Evolutionary conservation across 148 eudicot species (phyloP), one percentile per base, ranked within the genome.

Genomic region (Rhododendron williamsianum): DNA sequence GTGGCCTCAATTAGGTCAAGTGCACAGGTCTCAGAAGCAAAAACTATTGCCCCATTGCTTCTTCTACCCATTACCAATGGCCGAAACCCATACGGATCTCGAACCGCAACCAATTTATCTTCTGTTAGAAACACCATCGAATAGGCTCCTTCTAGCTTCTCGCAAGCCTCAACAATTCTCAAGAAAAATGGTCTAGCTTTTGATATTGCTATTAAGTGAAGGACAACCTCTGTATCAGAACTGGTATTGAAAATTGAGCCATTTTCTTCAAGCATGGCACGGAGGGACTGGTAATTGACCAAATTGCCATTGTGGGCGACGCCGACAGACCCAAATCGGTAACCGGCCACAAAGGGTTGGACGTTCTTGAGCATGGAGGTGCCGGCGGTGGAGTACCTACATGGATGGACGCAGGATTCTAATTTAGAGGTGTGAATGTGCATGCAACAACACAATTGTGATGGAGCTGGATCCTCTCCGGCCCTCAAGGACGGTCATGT

Each of bases 1-100:
- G 92, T 87, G 13, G 98, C 98, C 84, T 94, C 98, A 76, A 95
- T 94, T 5, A 95, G 90, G 83, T 95, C 98, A 45, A 96, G 89
- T 0, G 98, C 98, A 87, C 98, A 96, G 18, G 98, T 96, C 87
- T 96, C 98, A 4, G 96, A 93, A 2, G 98, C 98, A 46, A 96
- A 96, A 19, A 96, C 98, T 19, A 93, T 84, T 41, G 98, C 96
- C 2, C 98, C 98, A 80, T 96, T 96, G 63, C 93, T 92, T 86
- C 96, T 91, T 85, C 95, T 88, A 10, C 98, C 98, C 98, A 96
- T 96, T 4, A 96, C 98, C 72, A 96, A 84, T 0, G 98, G 98
- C n/a, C 98, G 86, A 86, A 96, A 96, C 41, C 98, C 98, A 63
- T 21, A 90, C 0, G 98, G 98, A 86, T 96, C 98, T 10, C 98